Base-by-base conservation (phyloP, 2,329 filamentous ascomycete species). In the Exophiala calicioides region DNA sequence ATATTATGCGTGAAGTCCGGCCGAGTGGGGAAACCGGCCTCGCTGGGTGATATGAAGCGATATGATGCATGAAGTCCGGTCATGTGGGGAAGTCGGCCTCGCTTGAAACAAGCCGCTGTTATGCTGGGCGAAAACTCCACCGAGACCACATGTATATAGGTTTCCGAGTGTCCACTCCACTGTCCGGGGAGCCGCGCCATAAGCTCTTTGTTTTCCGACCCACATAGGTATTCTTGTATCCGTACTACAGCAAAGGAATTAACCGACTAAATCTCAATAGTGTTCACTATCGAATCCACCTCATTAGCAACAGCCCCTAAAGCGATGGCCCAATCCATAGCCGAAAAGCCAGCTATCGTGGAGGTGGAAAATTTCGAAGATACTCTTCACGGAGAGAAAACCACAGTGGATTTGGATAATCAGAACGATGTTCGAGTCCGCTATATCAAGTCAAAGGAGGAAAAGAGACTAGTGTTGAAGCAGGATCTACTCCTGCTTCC, bases 401-500 rank as follows among this genome's bases (percentile, higher is more conserved):
- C 24, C 7, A 27, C 24, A 7, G n/a, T n/a, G n/a, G n/a, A n/a
- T n/a, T n/a, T n/a, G n/a, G 24, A 27, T 12, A 12, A 7, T 27
- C 24, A 27, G 7, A 7, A 27, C 12, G 24, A 27, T 27, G 12
- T 27, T 27, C 24, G 24, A 27, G 12, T 27, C 12, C 24, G 15
- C 12, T 21, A 38, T n/a, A n/a, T 20, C 10, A 34, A 32, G 35
- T 16, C 15, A 7, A 48, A 38, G 15, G 39, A 36, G 38, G 39
- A 50, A 21, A 16, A 27, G n/a, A 4, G 21, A 3, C 39, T 50
- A 4, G 32, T 50, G 13, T 23, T 26, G 6, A 45, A 42, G 20
- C 35, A 35, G 19, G 47, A 50, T 20, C 10, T 46, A 16, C 15
- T 38, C 9, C 45, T 50, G 12, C 23, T 50, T n/a, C 42, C 42